These are phyloP conservation scores for Liriodendron chinense DNA, from an alignment of 164 flowering plant species.

Conservation along the genomic window DNA sequence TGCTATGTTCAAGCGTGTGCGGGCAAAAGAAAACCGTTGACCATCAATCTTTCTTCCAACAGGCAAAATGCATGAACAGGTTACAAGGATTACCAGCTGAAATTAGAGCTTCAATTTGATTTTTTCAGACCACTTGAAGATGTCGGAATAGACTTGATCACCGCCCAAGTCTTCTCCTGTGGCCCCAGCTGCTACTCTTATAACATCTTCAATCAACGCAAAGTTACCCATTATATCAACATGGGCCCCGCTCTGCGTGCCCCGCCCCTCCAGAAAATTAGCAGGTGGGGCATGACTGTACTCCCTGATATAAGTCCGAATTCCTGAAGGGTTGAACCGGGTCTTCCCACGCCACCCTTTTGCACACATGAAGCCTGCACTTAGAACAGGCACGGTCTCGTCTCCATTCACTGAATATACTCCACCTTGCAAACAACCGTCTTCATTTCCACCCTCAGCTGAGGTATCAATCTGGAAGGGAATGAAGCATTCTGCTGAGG, in stretches of 20 bases:
- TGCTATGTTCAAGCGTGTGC: not conserved
- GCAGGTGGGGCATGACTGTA: conserved; percentile 91
- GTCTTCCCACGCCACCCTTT: conserved; percentile 96
- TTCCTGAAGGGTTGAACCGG: conserved; percentile 92
- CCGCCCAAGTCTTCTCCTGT: conserved; percentile 85
- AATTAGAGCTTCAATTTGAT: conserved; percentile 60
- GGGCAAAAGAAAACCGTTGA: not conserved
- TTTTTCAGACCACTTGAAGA: conserved; percentile 84
- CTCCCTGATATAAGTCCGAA: conserved; percentile 65
- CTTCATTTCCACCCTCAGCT: conserved; percentile 46
- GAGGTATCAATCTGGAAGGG: conserved; percentile 87
- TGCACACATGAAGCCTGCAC: conserved; percentile 97
- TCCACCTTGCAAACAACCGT: conserved; percentile 66
- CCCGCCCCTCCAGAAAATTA: conserved; percentile 88
- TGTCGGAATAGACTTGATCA: conserved; percentile 77
- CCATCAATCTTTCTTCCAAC: not conserved
- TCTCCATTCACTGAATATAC: conserved; percentile 80
- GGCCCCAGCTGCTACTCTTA: conserved; percentile 90
- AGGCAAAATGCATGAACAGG: not conserved
- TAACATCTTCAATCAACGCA: conserved; percentile 81
- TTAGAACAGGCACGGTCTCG: conserved; percentile 92
- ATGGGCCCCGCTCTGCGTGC: conserved; percentile 98
- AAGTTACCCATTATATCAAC: conserved; percentile 99
- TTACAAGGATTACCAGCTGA: conserved; percentile 11
- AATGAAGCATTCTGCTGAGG: conserved; percentile 73